Percentiles rank a stretch among this genome's conserved stretches.
These are phyloP conservation scores for Isabelozyma heimii DNA, from an alignment of 805 yeast species.

Conservation along the genomic window DNA sequence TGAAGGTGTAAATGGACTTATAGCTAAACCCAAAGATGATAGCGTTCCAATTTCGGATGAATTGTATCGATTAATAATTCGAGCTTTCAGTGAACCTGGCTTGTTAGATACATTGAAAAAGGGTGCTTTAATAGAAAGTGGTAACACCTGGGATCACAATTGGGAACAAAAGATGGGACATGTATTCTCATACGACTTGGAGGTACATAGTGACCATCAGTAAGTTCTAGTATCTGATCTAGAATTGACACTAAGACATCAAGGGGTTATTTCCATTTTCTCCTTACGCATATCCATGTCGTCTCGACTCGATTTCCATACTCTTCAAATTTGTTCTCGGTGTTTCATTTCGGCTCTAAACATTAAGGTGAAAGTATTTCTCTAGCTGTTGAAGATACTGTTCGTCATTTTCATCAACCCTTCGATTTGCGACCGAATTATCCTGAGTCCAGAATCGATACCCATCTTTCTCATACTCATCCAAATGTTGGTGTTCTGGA, in stretches of 20 bases:
- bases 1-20: conserved; percentile 66
- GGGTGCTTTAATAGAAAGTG: conserved; percentile 77
- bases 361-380: conserved; percentile 6
- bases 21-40: conserved; percentile 32
- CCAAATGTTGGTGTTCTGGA: conserved; percentile 49
- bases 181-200: conserved; percentile 15
- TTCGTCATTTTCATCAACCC: conserved; percentile 29
- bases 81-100: conserved; percentile 25
- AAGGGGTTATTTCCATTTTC: too few relatives aligned
- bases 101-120: conserved; percentile 43
- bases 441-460: conserved; percentile 48
- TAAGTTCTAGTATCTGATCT: too few relatives aligned
- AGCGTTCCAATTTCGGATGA: conserved; percentile 16
- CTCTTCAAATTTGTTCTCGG: too few relatives aligned
- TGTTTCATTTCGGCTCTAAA: background rate
- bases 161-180: conserved; percentile 56
- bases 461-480: conserved; percentile 41
- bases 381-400: conserved; percentile 23
- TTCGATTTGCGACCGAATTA: conserved; percentile 17
- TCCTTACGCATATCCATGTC: too few relatives aligned
- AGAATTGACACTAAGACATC: too few relatives aligned
- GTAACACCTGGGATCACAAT: conserved; percentile 67
- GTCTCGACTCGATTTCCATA: too few relatives aligned
- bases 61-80: conserved; percentile 19
- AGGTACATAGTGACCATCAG: background rate